Conservation (phyloP, 768 basidiomycete genomes). For the Lactifluus echinatus region DNA sequence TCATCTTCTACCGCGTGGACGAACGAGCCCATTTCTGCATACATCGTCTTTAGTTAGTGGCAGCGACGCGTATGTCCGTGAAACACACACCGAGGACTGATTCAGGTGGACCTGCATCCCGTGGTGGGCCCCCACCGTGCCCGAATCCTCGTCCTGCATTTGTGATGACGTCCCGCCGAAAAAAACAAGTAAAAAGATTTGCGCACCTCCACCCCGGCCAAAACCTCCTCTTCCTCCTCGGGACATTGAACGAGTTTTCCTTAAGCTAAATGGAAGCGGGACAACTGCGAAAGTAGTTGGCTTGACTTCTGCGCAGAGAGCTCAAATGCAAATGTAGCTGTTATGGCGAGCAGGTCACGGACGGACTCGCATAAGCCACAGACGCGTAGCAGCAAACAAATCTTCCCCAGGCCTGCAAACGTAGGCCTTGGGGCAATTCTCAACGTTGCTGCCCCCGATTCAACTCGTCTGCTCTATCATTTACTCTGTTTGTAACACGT, state of each 20-base stretch:
- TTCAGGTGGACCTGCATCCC: slow-evolving; percentile 73
- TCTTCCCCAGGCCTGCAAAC: too few species aligned
- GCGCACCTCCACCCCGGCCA: slow-evolving; percentile 41
- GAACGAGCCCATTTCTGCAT: slow-evolving; percentile 85
- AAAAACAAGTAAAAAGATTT: not conserved
- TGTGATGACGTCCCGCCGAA: not conserved
- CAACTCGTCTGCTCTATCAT: too few species aligned
- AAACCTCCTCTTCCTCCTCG: slow-evolving; percentile 40
- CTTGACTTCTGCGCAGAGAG: not conserved
- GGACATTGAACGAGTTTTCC: slow-evolving; percentile 31
- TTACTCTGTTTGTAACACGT: too few species aligned
- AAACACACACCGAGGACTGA: slow-evolving; percentile 56
- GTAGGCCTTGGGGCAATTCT: too few species aligned
- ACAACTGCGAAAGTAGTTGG: not conserved
- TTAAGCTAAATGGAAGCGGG: not conserved
- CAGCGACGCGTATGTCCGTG: not conserved
- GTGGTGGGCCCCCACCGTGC: slow-evolving; percentile 55
- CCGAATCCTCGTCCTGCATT: slow-evolving; percentile 48
- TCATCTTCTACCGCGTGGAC: slow-evolving; percentile 95
- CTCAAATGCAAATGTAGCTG: too few species aligned
- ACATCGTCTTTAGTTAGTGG: slow-evolving; percentile 10
- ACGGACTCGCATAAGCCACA: too few species aligned
- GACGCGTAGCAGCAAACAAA: too few species aligned
- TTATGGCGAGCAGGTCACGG: too few species aligned
- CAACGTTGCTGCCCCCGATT: too few species aligned